phyloP scores from a whole-genome alignment of 1,284 basidiomycete genomes.

The Hortiboletus rubellus region DNA sequence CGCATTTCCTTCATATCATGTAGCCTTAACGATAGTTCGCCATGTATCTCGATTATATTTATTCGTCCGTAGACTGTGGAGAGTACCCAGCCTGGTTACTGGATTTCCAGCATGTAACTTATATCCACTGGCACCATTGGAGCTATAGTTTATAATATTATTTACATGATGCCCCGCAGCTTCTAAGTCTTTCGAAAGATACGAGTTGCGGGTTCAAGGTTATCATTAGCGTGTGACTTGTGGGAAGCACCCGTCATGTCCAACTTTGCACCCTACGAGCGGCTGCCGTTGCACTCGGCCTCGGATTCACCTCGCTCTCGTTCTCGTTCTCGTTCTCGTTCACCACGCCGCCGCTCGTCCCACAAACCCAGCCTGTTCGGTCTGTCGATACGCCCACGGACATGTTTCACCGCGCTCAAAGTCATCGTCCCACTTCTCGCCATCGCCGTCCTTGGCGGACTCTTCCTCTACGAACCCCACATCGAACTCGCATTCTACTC shows the following conservation, averaged over 20 bases:
- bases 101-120: not conserved
- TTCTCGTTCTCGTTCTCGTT: slow-evolving; percentile 18
- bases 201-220: too few relatives aligned
- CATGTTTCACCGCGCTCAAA: slow-evolving; percentile 26
- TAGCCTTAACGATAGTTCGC: too few relatives aligned
- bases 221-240: not conserved
- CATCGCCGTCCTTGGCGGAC: slow-evolving; percentile 46
- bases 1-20: too few relatives aligned
- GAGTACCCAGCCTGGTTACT: not conserved
- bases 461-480: slow-evolving; percentile 75
- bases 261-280: slow-evolving; percentile 25
- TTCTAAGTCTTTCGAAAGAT: too few relatives aligned
- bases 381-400: slow-evolving; percentile 25
- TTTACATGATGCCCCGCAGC: too few relatives aligned
- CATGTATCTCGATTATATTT: not conserved
- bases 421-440: slow-evolving; percentile 38
- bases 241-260: slow-evolving; percentile 25
- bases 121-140: not conserved
- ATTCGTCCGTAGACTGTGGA: not conserved
- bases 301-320: slow-evolving; percentile 17
- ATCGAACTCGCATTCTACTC: slow-evolving; percentile 78
- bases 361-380: slow-evolving; percentile 7
- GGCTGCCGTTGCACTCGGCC: slow-evolving; percentile 30
- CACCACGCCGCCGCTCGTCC: slow-evolving; percentile 22
- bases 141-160: not conserved